Evolutionary conservation across 805 yeast species (phyloP).

Genomic region (Pichia nanzhaoensis): DNA sequence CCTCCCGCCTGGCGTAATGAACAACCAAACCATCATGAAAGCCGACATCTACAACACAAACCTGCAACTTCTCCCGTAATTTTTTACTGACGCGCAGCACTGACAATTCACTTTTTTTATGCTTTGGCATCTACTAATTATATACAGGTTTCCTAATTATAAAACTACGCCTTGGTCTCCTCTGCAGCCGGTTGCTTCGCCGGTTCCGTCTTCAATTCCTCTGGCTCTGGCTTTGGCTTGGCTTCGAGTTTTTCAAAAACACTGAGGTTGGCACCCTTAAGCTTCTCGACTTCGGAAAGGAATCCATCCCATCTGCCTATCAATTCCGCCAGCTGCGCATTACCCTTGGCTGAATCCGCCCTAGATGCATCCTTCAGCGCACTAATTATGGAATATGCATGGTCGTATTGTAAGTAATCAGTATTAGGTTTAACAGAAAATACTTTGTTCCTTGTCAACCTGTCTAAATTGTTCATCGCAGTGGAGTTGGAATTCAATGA

Average conservation of each 20-base stretch:
- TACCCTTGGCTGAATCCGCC: not conserved
- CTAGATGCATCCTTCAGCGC: constrained; percentile 12
- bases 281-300: constrained; percentile 2
- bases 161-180: no score
- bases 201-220: not conserved
- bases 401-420: constrained; percentile 12
- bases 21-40: no score
- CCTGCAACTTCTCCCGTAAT: no score
- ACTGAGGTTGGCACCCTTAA: constrained; percentile 6
- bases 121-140: no score
- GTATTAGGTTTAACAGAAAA: constrained; percentile 3
- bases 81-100: no score
- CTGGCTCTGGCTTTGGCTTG: not conserved
- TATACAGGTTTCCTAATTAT: no score
- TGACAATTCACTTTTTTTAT: no score
- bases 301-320: constrained; percentile 9
- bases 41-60: no score
- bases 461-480: constrained; percentile 5
- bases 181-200: no score
- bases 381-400: constrained; percentile 11
- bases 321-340: not conserved
- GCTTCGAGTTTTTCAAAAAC: constrained; percentile 4
- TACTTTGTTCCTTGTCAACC: constrained; percentile 2
- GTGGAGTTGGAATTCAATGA: not conserved
- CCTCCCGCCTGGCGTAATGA: no score